Evolutionary conservation across 225 moss, liverwort and hornwort genomes (phyloP).

Genomic region (Polytrichum formosum): DNA sequence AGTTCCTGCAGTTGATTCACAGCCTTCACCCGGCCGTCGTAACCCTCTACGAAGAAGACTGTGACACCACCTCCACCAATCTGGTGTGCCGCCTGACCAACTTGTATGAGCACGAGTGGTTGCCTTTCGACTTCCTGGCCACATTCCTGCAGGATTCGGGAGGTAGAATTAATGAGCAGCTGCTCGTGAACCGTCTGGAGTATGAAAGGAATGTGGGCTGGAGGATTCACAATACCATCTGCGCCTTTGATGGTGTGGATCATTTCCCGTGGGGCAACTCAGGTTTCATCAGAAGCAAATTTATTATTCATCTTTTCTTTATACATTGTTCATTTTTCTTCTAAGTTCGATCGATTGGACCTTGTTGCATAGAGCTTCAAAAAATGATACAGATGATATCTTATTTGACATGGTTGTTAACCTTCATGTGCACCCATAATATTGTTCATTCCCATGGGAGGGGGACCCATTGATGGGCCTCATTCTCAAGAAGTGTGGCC

Average conservation of each 20-base stretch:
- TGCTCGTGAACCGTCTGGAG: conserved; percentile 31
- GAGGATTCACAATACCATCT: conserved; percentile 60
- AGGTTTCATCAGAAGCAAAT: no score
- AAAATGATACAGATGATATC: no score
- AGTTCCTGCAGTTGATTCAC: conserved; percentile 41
- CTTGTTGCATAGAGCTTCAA: no score
- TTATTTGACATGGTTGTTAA: no score
- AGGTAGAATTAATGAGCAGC: conserved; percentile 25
- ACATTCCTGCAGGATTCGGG: conserved; percentile 30
- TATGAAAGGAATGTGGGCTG: conserved; percentile 60
- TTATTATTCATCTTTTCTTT: no score
- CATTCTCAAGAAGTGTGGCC: no score
- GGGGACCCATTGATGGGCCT: no score
- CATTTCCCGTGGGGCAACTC: conserved; percentile 16
- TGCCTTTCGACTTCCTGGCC: conserved; percentile 70
- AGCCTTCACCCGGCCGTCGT: conserved; percentile 50
- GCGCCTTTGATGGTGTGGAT: conserved; percentile 61
- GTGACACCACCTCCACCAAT: conserved; percentile 43
- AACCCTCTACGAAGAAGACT: conserved; percentile 66
- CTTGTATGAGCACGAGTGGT: conserved; percentile 74
- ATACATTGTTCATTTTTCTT: no score
- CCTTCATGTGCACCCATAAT: no score
- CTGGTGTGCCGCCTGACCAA: conserved; percentile 52
- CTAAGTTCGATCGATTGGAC: no score
- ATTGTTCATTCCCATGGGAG: no score